These are phyloP conservation scores for Ilyonectria robusta DNA, from an alignment of 2,329 filamentous ascomycete genomes.

Conservation along the genomic window DNA sequence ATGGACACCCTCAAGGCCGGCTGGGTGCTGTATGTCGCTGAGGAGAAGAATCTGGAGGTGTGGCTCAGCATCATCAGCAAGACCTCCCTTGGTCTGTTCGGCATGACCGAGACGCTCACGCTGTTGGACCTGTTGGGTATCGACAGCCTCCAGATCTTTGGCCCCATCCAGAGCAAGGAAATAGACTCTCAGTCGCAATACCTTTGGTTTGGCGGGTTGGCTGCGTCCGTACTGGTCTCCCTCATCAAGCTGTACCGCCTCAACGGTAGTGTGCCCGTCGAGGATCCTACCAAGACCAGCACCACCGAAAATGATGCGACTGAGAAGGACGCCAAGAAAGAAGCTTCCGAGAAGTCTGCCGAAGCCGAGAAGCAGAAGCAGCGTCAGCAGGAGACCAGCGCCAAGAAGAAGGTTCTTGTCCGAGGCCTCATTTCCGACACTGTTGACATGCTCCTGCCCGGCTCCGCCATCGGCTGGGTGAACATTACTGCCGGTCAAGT, in stretches of 20 bases:
- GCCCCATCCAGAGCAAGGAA: constrained; percentile 59
- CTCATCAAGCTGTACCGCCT: constrained; percentile 58
- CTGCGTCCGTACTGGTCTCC: constrained; percentile 62
- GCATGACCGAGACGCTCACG: constrained; percentile 75
- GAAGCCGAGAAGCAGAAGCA: constrained; percentile 52
- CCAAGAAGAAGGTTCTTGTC: constrained; percentile 55
- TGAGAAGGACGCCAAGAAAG: constrained; percentile 31
- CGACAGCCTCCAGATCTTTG: constrained; percentile 66
- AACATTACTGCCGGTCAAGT: constrained; percentile 65
- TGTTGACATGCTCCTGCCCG: constrained; percentile 75
- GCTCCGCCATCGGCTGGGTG: constrained; percentile 73
- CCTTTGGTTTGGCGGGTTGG: constrained; percentile 78
- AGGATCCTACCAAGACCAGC: constrained; percentile 37
- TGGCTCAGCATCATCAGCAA: constrained; percentile 70
- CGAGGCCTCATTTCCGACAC: constrained; percentile 68
- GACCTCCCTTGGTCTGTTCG: constrained; percentile 76
- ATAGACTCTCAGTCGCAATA: constrained; percentile 74
- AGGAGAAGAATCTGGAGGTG: constrained; percentile 50
- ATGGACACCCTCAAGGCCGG: constrained; percentile 71
- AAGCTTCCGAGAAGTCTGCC: constrained; percentile 34
- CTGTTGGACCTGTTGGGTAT: constrained; percentile 67
- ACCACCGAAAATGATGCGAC: constrained; percentile 34
- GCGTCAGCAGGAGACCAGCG: constrained; percentile 53
- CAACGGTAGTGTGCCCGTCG: constrained; percentile 44
- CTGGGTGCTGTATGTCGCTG: constrained; percentile 56